Base-by-base conservation (phyloP, 805 yeast genomes). In the Kuraishia piskuri region DNA sequence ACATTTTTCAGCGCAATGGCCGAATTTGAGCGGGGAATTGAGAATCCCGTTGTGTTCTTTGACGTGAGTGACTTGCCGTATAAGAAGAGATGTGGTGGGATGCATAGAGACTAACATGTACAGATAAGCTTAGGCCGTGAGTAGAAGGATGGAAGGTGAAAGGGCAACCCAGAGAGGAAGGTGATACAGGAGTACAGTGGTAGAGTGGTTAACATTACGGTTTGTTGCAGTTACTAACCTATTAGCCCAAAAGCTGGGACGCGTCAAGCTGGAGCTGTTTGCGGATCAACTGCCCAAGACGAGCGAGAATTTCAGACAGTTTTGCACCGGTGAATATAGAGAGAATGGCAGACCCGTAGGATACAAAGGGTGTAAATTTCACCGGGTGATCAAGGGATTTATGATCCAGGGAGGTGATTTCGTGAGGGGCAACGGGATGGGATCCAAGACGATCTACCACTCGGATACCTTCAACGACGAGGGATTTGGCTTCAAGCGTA, bases 321-420 rank as follows among this genome's bases (percentile, higher is more conserved):
- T 76, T 53, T 78, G 82, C 59, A 77, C 80, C 0, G 81, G 81
- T 6, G 82, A 77, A 55, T 66, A 68, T 58, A 58, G 67, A 22
- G 68, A 69, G 50, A 61, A 67, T 48, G 66, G 68, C 1, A 56
- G 61, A 5, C 78, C 82, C 0, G 63, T 72, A 6, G 81, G 81
- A 2, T 31, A 31, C 14, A 31, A 31, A 31, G 40, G 21, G n/a
- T 36, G 20, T 12, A 68, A 74, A 20, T 86, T 90, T 78, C 94
- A 87, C 70, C 78, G 91, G 56, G 82, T 90, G 51, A 84, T 87
- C 57, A 75, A 80, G 48, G 76, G 77, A 54, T 88, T 87, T 66
- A 62, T 64, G 69, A 63, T 75, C 48, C 78, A 75, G 57, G 77
- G 77, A 2, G 79, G 79, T n/a, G 79, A 75, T 57, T 76, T 76